Evolutionary conservation across 371 early-diverging fungal species (phyloP), one percentile per base, ranked within the genome.

Genomic region (Blastocladiella emersonii): DNA sequence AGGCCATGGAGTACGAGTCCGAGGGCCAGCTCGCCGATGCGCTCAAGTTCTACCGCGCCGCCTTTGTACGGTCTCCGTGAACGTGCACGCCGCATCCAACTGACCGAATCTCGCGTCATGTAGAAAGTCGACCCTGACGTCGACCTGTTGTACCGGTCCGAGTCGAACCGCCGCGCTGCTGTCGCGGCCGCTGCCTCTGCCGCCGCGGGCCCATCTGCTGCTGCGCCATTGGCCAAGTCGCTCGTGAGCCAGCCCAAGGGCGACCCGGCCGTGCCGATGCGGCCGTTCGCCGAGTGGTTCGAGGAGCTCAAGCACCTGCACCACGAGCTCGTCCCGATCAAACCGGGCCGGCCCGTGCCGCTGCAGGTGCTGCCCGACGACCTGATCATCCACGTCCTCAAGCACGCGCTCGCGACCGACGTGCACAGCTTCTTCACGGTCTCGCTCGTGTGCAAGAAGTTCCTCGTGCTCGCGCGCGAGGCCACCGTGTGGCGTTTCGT

Each of bases 121-220:
- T 41, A 41, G 21, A 59, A 59, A 59, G 8, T 59, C 15, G 59
- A 59, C 32, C 15, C 59, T 7, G 30, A 59, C 44, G 35, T 59
- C 15, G 59, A 59, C 37, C 12, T 59, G 12, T 39, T n/a, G 21
- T 37, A 34, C 59, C 59, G 32, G 21, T 4, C 21, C 21, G 10
- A 57, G 10, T 35, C n/a, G 10, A 51, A 51, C 15, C 8, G 13
- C 32, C 15, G 34, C 59, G 0, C 30, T 8, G 8, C 8, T n/a
- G 36, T 3, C 30, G 32, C 34, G 27, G 27, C 34, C 44, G 37
- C 59, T 12, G 27, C 3, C 21, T 25, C 59, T 13, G 7, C 59
- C 17, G 32, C 59, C 30, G 25, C 34, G 12, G 8, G 37, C 15
- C 8, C 59, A 36, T 2, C 10, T 0, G 27, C 57, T n/a, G 37